These are phyloP conservation scores for Silybum marianum DNA, from an alignment of 129 eudicot genomes.

Conservation along the genomic window DNA sequence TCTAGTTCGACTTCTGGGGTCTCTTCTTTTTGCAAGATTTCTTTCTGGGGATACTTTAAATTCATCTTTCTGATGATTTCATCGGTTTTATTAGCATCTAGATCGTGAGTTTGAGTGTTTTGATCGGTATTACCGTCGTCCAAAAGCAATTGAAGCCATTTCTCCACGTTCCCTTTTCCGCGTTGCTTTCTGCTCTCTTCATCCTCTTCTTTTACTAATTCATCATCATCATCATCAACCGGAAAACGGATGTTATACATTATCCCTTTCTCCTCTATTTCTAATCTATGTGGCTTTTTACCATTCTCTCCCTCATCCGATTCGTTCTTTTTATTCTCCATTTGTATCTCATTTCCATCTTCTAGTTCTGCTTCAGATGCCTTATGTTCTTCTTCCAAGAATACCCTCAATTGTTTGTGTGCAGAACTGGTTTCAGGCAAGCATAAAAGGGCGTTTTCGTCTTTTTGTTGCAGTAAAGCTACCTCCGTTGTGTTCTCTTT, in stretches of 20 bases:
- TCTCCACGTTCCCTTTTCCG: conserved; percentile 92
- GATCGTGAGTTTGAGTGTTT: conserved; percentile 27
- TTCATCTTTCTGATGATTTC: conserved; percentile 71
- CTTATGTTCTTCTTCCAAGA: conserved; percentile 89
- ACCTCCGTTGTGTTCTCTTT: conserved; percentile 15
- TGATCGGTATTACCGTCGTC: conserved; percentile 35
- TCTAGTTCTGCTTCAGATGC: conserved; percentile 51
- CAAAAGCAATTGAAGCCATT: conserved; percentile 81
- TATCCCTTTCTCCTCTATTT: conserved; percentile 38
- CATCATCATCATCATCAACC: conserved; percentile 34
- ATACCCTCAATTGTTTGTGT: conserved; percentile 73
- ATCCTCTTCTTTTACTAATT: conserved; percentile 51
- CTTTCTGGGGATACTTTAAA: conserved; percentile 63
- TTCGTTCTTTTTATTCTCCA: conserved; percentile 9
- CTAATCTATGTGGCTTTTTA: conserved; percentile 35
- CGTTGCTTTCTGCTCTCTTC: conserved; percentile 87
- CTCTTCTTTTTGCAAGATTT: conserved; percentile 24
- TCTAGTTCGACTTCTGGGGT: conserved; percentile 14
- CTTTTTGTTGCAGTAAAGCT: conserved; percentile 32
- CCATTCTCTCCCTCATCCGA: not conserved
- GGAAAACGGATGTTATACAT: conserved; percentile 47
- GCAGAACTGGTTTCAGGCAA: conserved; percentile 38
- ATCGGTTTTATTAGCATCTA: conserved; percentile 35
- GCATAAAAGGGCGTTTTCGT: conserved; percentile 25
- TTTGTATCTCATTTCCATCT: conserved; percentile 23